Evolutionary conservation across 306 rosid genomes (phyloP).

Genomic region (Trifolium dubium): DNA sequence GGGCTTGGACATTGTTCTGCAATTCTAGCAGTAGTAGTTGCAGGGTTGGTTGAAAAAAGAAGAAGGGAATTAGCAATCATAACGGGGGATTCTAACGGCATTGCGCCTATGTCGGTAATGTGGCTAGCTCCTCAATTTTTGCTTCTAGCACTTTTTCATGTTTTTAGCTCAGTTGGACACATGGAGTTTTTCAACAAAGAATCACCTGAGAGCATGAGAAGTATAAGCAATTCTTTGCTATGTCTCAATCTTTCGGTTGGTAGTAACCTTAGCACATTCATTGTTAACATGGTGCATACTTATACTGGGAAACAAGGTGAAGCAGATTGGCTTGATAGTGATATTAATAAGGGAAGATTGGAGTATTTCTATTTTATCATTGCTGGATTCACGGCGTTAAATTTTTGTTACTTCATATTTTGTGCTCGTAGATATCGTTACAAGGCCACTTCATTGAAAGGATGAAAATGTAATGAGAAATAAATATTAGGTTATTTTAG

Average conservation of each 20-base stretch:
- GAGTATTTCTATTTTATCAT: constrained; percentile 54
- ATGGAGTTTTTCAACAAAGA: constrained; percentile 60
- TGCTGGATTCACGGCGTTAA: constrained; percentile 36
- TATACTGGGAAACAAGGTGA: constrained; percentile 41
- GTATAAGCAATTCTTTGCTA: constrained; percentile 50
- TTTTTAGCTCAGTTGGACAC: constrained; percentile 51
- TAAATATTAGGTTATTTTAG: no score
- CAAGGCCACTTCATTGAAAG: constrained; percentile 23
- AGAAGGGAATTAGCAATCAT: constrained; percentile 36
- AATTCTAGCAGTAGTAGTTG: constrained; percentile 33
- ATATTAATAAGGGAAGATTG: constrained; percentile 55
- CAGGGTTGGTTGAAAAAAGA: constrained; percentile 38
- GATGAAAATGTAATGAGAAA: no score
- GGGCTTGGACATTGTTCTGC: constrained; percentile 39
- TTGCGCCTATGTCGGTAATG: constrained; percentile 49
- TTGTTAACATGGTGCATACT: constrained; percentile 41
- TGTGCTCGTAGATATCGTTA: constrained; percentile 47
- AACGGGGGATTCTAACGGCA: background rate
- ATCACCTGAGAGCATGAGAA: constrained; percentile 55
- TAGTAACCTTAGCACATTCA: constrained; percentile 44
- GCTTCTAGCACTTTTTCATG: constrained; percentile 36
- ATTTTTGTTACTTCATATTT: constrained; percentile 37
- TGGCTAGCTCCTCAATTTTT: constrained; percentile 62
- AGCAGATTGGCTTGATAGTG: constrained; percentile 57
- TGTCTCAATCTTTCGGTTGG: constrained; percentile 38